Evolutionary conservation across 2,329 filamentous ascomycete genomes (phyloP), one percentile per base, ranked within the genome.

Genomic region (Aspergillus tanneri): DNA sequence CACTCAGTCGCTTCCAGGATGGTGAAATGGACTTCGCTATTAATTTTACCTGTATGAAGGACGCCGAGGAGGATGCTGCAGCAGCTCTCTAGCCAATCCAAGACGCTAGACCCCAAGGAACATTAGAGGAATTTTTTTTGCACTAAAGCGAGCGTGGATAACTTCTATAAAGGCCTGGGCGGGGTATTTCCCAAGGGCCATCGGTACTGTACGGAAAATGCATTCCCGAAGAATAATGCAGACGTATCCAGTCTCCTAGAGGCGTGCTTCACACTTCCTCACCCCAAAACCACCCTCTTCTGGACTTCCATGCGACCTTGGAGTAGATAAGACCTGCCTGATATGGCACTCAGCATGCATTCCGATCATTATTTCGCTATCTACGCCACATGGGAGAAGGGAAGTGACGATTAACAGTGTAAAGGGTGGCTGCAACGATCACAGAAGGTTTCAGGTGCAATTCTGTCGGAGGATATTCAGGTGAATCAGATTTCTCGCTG

Each of bases 261-360:
- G 19, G 72, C 75, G 0, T 80, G 80, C 53, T 75, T 70, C 0
- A 74, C 71, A 0, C 61, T 81, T 22, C 78, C 78, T 0, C 65
- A 67, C 6, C 60, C 60, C 18, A 74, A 77, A 56, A 66, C 72
- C 1, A 77, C 74, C 39, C 63, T 75, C 1, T 61, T 81, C 9
- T 82, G 77, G 71, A 79, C 72, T 55, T 58, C 72, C 8, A 80
- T 81, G 77, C 68, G 66, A 23, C 79, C 79, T 0, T 71, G 69
- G 22, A 77, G 73, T 32, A 62, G 68, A 21, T 62, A 71, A 3
- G 36, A 51, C 23, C 61, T 75, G 27, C 67, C 70, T 1, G 74
- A 77, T 47, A 82, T 82, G 79, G 79, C 79, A 3, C 63, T 80
- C 11, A 77, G 72, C 22, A 73, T 81, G 73, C 77, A 80, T 46